Conservation (phyloP, 2,329 filamentous ascomycete species). For the Sporothrix phasma region DNA sequence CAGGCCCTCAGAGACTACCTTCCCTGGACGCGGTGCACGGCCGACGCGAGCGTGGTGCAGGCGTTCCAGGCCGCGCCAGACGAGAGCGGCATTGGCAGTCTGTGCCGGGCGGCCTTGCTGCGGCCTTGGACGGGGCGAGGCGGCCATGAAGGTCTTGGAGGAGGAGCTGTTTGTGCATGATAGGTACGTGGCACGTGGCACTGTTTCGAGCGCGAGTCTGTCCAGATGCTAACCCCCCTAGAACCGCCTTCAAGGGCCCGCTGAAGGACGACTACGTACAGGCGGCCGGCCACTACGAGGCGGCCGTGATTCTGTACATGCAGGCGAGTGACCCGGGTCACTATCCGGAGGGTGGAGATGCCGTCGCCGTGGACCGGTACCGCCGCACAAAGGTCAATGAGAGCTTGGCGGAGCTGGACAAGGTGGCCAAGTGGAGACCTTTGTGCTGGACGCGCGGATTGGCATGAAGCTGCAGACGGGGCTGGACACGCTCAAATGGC, state of each 20-base stretch:
- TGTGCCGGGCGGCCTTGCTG: conserved; percentile 57
- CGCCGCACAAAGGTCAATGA: conserved; percentile 44
- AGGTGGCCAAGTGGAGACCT: conserved; percentile 59
- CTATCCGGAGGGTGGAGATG: conserved; percentile 19
- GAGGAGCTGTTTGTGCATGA: conserved; percentile 57
- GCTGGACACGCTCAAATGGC: conserved; percentile 54
- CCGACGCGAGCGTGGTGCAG: conserved; percentile 30
- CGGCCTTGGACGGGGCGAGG: conserved; percentile 53
- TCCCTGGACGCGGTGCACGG: conserved; percentile 53
- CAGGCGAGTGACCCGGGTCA: conserved; percentile 41
- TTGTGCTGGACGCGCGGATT: conserved; percentile 63
- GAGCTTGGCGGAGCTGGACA: conserved; percentile 55
- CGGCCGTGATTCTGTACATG: conserved; percentile 71
- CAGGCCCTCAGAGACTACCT: conserved; percentile 49
- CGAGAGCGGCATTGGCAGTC: conserved; percentile 52
- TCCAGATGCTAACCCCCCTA: background rate
- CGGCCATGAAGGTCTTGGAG: conserved; percentile 57
- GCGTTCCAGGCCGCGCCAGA: conserved; percentile 45
- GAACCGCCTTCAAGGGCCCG: conserved; percentile 43
- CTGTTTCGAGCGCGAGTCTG: no score
- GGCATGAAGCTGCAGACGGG: conserved; percentile 64
- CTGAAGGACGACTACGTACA: conserved; percentile 59
- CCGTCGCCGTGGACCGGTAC: conserved; percentile 26
- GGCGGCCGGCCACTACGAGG: conserved; percentile 75
- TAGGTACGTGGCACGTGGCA: no score